Evolutionary conservation across 73 alveolate species (phyloP).

Genomic region (Paramecium primaurelia): DNA sequence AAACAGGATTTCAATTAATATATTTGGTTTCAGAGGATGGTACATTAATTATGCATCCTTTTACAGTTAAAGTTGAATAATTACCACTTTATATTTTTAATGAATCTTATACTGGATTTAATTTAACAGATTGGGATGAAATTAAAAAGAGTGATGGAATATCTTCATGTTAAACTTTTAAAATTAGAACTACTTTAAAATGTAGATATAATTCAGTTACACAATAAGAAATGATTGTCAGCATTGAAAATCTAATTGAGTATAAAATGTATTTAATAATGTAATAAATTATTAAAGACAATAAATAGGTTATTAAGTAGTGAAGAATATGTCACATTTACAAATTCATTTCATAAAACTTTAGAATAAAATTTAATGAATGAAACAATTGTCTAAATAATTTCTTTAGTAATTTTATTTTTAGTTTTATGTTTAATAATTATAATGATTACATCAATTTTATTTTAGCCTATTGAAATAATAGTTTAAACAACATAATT

Average conservation of each 20-base stretch:
- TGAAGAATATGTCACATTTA: neutral
- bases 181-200: neutral
- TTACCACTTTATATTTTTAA: neutral
- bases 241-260: neutral
- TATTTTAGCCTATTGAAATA: neutral
- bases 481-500: neutral
- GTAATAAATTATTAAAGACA: neutral
- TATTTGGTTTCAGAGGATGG: neutral
- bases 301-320: neutral
- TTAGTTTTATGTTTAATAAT: neutral
- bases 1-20: neutral
- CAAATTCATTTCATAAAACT: neutral
- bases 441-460: neutral
- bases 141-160: neutral
- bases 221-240: neutral
- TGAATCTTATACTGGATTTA: neutral
- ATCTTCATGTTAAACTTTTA: neutral
- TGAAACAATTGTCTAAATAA: neutral
- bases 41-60: neutral
- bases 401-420: neutral
- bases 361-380: neutral
- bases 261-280: neutral
- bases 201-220: conserved; percentile 8
- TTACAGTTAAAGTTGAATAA: neutral
- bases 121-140: neutral